phyloP scores from a whole-genome alignment of 2,329 filamentous ascomycete species.

The Fusarium sp. region DNA sequence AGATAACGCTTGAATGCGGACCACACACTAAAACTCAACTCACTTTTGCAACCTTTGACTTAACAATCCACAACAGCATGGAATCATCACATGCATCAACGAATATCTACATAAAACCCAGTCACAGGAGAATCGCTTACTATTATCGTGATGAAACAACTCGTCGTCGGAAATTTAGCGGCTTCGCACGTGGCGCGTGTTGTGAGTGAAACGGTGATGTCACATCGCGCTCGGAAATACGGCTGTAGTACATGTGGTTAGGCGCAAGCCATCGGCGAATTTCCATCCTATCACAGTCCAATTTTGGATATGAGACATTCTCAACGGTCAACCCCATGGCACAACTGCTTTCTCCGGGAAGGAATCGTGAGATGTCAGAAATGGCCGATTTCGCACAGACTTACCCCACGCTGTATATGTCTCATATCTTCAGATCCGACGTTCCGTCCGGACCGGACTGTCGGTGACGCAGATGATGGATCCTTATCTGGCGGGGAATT shows the following conservation, averaged over 20 bases:
- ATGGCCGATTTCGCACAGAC: neutral
- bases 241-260: rapidly evolving
- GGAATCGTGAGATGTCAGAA: rapidly evolving
- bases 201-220: neutral
- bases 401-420: neutral
- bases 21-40: no score
- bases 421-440: neutral
- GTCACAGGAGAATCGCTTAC: no score
- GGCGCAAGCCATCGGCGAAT: neutral
- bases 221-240: neutral
- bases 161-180: no score
- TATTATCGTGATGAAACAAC: no score
- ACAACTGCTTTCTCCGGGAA: neutral
- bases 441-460: neutral
- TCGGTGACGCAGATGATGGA: neutral
- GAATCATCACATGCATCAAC: no score
- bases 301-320: neutral
- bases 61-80: no score
- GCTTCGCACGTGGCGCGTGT: no score
- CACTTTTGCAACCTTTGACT: no score
- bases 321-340: neutral
- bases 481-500: neutral
- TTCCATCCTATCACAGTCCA: neutral
- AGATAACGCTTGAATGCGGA: no score
- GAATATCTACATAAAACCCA: no score